Percentiles rank a stretch among this genome's conserved stretches.
Conservation (phyloP, 2,329 filamentous ascomycete genomes). For the Emergomyces orientalis region DNA sequence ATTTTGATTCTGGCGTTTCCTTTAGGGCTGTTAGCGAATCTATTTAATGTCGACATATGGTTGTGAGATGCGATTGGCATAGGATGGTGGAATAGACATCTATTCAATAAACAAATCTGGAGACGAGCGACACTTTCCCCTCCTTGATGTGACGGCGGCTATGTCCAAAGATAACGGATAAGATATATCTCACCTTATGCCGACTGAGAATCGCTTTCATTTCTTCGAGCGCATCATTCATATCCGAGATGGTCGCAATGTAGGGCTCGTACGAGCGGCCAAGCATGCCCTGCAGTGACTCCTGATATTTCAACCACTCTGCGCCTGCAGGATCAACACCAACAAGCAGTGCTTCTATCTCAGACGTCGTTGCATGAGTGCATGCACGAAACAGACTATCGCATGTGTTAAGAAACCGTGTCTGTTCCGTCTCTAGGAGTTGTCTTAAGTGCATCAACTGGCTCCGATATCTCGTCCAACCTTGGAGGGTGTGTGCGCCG, state of each 20-base stretch:
- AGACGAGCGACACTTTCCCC: too few species aligned
- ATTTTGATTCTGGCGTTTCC: not conserved
- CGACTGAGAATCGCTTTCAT: not conserved
- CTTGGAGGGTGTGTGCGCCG: slow-evolving; percentile 8
- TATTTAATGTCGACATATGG: not conserved
- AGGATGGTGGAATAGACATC: not conserved
- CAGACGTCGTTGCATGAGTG: not conserved
- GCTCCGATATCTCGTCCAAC: not conserved
- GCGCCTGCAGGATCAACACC: not conserved
- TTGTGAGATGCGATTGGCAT: not conserved
- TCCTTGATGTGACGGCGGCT: not conserved
- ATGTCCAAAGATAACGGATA: not conserved
- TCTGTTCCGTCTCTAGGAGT: slow-evolving; percentile 1
- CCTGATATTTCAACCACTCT: not conserved
- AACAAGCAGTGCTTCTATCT: not conserved
- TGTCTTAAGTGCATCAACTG: slow-evolving; percentile 5
- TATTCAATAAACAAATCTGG: too few species aligned
- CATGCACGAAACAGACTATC: slow-evolving; percentile 5
- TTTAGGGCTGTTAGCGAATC: not conserved
- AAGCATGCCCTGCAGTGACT: not conserved
- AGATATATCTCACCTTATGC: not conserved
- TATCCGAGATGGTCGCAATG: not conserved
- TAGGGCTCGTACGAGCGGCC: not conserved
- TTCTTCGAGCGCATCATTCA: not conserved
- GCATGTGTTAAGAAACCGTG: slow-evolving; percentile 8